Percentiles rank a stretch among this genome's conserved stretches.
phyloP scores from a whole-genome alignment of 805 yeast species.

The Yamadazyma laniorum region DNA sequence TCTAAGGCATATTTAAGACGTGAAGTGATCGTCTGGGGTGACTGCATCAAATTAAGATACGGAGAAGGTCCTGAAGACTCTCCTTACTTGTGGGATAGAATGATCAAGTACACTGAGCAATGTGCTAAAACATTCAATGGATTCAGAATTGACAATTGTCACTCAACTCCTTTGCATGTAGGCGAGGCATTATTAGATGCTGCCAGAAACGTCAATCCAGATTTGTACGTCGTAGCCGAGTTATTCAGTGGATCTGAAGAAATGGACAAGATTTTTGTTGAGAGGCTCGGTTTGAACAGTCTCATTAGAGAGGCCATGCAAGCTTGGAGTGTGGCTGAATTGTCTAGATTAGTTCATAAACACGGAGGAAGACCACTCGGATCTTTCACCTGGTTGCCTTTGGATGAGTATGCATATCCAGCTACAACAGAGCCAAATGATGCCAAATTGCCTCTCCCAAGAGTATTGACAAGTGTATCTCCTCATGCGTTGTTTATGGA shows the following conservation, averaged over 20 bases:
- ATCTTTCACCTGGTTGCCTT: constrained; percentile 75
- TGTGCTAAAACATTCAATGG: constrained; percentile 81
- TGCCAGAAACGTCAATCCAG: constrained; percentile 76
- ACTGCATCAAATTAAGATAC: constrained; percentile 89
- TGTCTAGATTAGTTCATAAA: constrained; percentile 80
- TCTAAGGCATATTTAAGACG: constrained; percentile 83
- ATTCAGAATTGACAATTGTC: constrained; percentile 91
- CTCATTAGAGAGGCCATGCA: constrained; percentile 97
- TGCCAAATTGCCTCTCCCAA: constrained; percentile 56
- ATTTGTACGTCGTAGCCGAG: constrained; percentile 91
- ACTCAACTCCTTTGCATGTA: constrained; percentile 93
- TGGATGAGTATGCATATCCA: constrained; percentile 72
- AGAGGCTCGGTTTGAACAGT: constrained; percentile 83
- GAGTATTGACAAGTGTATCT: constrained; percentile 60
- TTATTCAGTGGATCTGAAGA: constrained; percentile 90
- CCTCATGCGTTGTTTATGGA: constrained; percentile 97
- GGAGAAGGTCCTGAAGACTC: constrained; percentile 78
- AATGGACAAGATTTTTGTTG: constrained; percentile 86
- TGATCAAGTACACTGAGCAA: constrained; percentile 70
- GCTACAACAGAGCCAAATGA: constrained; percentile 42
- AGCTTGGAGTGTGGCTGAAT: constrained; percentile 84
- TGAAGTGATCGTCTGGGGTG: constrained; percentile 97
- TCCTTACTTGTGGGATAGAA: constrained; percentile 85
- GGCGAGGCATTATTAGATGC: constrained; percentile 85
- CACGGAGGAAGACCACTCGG: constrained; percentile 98